Percentiles rank a stretch among this genome's conserved stretches.
Evolutionary conservation across 495 filamentous ascomycete species (phyloP).

Genomic region (Darksidea phi): DNA sequence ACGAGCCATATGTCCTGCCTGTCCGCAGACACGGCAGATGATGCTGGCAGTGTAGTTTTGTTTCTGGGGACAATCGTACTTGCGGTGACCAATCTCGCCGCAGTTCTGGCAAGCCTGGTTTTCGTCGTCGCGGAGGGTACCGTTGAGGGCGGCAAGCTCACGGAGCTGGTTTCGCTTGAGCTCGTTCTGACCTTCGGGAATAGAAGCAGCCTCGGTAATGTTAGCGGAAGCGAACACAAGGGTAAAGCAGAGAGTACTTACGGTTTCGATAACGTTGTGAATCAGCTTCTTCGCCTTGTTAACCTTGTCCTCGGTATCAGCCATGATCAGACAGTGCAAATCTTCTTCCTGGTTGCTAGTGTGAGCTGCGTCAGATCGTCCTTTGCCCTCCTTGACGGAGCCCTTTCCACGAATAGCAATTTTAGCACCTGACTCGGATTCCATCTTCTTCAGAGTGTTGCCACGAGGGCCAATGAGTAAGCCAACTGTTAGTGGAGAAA

Average conservation of each 20-base stretch:
- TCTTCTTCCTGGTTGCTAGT: conserved; percentile 99
- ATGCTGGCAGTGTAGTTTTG: conserved; percentile 98
- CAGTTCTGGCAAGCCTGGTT: conserved; percentile 99
- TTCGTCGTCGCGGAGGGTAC: conserved; percentile 96
- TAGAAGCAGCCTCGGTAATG: conserved; percentile 79
- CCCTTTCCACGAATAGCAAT: conserved; percentile 99
- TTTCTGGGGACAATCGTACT: conserved; percentile 97
- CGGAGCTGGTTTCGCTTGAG: conserved; percentile 98
- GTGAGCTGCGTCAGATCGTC: conserved; percentile 96
- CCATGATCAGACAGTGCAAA: conserved; percentile 98
- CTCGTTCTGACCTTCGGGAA: conserved; percentile 96
- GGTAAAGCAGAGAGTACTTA: conserved; percentile 50
- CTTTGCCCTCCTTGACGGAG: conserved; percentile 99
- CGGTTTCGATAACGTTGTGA: conserved; percentile 96
- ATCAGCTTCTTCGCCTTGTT: conserved; percentile 97
- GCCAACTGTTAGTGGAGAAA: conserved; percentile 89
- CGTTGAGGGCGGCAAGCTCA: conserved; percentile 94
- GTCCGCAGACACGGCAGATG: conserved; percentile 97
- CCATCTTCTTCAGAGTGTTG: conserved; percentile 99
- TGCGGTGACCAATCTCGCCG: conserved; percentile 98
- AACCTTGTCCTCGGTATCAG: conserved; percentile 96
- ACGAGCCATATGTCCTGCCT: conserved; percentile 87
- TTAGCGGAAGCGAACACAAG: conserved; percentile 2
- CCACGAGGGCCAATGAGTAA: conserved; percentile 99
- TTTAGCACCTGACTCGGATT: conserved; percentile 92